These are phyloP conservation scores for Heterobasidion irregulare DNA, from an alignment of 1,284 basidiomycete species.

Conservation along the genomic window DNA sequence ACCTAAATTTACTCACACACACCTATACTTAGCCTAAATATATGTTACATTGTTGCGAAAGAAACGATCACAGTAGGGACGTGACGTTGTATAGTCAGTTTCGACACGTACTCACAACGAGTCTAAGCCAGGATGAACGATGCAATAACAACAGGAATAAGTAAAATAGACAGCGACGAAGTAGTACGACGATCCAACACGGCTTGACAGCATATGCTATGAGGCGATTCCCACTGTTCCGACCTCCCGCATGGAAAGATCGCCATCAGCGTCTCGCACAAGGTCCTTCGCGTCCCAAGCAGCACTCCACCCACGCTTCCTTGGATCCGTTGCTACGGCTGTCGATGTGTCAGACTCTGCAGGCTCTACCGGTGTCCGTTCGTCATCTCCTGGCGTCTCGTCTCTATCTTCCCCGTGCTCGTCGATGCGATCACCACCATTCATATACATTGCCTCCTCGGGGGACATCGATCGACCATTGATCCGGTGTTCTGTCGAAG, in stretches of 20 bases:
- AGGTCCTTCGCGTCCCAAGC: conserved; percentile 1
- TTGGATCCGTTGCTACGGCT: conserved; percentile 16
- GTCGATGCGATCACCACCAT: conserved; percentile 16
- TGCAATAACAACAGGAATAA: conserved; percentile 3
- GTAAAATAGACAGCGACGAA: neutral
- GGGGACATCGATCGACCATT: conserved; percentile 11
- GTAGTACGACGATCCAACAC: neutral
- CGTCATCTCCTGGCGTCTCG: conserved; percentile 15
- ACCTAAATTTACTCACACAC: too few relatives aligned
- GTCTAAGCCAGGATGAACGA: neutral
- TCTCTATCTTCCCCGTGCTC: conserved; percentile 10
- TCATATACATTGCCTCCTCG: conserved; percentile 15
- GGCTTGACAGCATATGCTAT: neutral
- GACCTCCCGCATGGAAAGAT: neutral
- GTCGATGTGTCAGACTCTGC: conserved; percentile 13
- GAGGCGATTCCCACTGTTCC: conserved; percentile 1
- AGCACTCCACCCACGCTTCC: conserved; percentile 3
- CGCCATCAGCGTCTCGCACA: neutral
- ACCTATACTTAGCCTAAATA: too few relatives aligned
- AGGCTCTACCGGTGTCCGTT: conserved; percentile 21
- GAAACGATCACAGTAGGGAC: too few relatives aligned
- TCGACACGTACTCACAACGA: neutral
- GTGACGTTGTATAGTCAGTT: too few relatives aligned
- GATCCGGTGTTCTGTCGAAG: neutral
- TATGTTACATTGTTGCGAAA: too few relatives aligned